phyloP scores from a whole-genome alignment of 257 asterid genomes.

The Thymus quinquecostatus region DNA sequence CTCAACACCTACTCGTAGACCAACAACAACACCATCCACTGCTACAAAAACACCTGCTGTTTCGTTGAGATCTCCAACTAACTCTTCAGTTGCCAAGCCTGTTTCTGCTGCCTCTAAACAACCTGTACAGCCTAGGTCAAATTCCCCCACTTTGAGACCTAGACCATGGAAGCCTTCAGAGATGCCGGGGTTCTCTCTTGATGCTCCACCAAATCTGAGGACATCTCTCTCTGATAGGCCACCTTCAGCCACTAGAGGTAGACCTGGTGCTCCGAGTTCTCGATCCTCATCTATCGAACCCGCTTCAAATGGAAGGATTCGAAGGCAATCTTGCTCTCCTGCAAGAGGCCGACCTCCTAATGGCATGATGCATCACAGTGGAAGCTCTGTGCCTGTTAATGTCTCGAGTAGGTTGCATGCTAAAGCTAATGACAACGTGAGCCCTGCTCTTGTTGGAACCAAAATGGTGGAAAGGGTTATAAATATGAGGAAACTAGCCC shows the following conservation, averaged over 20 bases:
- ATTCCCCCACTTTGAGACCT: slow-evolving; percentile 84
- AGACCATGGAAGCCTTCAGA: slow-evolving; percentile 95
- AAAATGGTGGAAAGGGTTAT: slow-evolving; percentile 98
- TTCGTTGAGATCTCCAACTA: slow-evolving; percentile 47
- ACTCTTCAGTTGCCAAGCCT: slow-evolving; percentile 53
- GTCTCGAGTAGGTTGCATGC: slow-evolving; percentile 71
- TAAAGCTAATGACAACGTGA: slow-evolving; percentile 90
- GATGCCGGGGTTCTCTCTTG: slow-evolving; percentile 96
- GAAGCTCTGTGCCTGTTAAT: slow-evolving; percentile 89
- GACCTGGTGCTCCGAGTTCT: slow-evolving; percentile 87
- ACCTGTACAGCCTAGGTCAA: slow-evolving; percentile 60
- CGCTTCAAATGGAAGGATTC: slow-evolving; percentile 73
- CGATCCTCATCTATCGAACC: slow-evolving; percentile 94
- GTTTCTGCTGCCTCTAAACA: slow-evolving; percentile 50
- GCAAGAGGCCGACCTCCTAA: slow-evolving; percentile 97
- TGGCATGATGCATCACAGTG: slow-evolving; percentile 72
- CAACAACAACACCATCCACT: slow-evolving; percentile 46
- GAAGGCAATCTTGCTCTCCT: slow-evolving; percentile 97
- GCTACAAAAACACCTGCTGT: slow-evolving; percentile 45
- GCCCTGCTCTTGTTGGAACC: slow-evolving; percentile 82
- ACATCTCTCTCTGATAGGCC: slow-evolving; percentile 90
- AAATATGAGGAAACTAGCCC: slow-evolving; percentile 92
- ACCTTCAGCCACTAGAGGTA: slow-evolving; percentile 87
- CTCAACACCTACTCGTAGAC: slow-evolving; percentile 85
- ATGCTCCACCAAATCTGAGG: slow-evolving; percentile 89